Evolutionary conservation across 495 filamentous ascomycete genomes (phyloP).

Genomic region (Penicillium tannophilum): DNA sequence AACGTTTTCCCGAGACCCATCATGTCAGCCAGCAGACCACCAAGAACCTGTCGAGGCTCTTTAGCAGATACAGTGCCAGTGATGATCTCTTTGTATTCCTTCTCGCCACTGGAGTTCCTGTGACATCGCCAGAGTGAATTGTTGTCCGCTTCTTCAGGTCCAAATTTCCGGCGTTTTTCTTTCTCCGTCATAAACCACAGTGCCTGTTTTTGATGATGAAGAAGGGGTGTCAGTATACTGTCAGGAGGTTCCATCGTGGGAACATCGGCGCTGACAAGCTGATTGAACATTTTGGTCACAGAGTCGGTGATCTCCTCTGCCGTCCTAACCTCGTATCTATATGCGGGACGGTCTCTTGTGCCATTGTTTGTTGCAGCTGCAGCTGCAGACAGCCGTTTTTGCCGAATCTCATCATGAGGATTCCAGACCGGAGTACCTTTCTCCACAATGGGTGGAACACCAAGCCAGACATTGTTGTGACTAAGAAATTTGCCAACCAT

Average conservation of each 20-base stretch:
- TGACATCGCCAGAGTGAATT: conserved; percentile 75
- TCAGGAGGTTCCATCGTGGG: conserved; percentile 70
- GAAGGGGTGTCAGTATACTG: conserved; percentile 66
- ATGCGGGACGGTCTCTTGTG: conserved; percentile 21
- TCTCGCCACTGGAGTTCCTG: conserved; percentile 51
- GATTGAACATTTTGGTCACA: conserved; percentile 85
- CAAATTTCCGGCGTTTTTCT: conserved; percentile 64
- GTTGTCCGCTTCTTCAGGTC: conserved; percentile 56
- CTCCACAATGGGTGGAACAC: conserved; percentile 63
- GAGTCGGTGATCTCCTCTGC: conserved; percentile 83
- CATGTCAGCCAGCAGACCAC: conserved; percentile 95
- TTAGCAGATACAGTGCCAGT: conserved; percentile 64
- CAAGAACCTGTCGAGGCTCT: conserved; percentile 71
- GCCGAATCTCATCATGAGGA: conserved; percentile 59
- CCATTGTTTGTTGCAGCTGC: conserved; percentile 23
- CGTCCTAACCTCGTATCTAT: conserved; percentile 60
- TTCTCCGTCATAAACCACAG: conserved; percentile 85
- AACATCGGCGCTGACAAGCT: conserved; percentile 71
- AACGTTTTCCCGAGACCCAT: conserved; percentile 97
- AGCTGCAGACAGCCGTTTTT: conserved; percentile 26
- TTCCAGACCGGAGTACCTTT: conserved; percentile 67
- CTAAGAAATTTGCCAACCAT: conserved; percentile 66
- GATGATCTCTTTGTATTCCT: conserved; percentile 77
- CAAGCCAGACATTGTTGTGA: conserved; percentile 65
- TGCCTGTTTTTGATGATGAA: conserved; percentile 90